phyloP scores from a whole-genome alignment of 345 rosid species.

The Rhodamnia rubescens region DNA sequence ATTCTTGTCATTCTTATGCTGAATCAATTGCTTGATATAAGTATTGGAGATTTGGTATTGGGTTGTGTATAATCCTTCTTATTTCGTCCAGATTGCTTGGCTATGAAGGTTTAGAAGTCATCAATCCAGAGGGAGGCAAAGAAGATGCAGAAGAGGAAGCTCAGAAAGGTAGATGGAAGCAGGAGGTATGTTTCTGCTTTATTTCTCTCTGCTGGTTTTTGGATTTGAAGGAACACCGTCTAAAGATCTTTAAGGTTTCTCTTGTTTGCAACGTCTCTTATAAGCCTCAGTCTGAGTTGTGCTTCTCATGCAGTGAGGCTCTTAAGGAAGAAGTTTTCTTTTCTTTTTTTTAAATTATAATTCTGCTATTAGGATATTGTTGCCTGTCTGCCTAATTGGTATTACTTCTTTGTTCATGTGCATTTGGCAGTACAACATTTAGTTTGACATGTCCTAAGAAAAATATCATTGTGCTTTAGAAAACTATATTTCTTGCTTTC shows the following conservation, averaged over 20 bases:
- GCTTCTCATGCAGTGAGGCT: neutral
- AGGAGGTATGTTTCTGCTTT: constrained; percentile 37
- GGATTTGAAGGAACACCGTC: neutral
- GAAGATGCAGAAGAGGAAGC: constrained; percentile 97
- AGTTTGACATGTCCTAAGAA: neutral
- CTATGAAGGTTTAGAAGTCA: constrained; percentile 82
- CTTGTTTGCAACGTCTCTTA: neutral
- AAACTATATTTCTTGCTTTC: neutral
- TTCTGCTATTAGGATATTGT: neutral
- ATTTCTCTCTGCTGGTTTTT: neutral
- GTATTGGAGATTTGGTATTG: neutral
- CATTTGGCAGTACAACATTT: neutral
- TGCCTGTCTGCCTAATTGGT: neutral
- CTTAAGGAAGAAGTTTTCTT: neutral
- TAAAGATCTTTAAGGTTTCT: neutral
- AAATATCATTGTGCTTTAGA: neutral
- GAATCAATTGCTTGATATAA: neutral
- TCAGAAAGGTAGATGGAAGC: constrained; percentile 82
- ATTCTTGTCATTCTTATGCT: neutral
- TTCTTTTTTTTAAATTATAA: neutral
- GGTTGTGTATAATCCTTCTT: neutral
- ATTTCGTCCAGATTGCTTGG: constrained; percentile 29
- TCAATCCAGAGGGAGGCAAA: constrained; percentile 90
- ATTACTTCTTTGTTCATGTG: neutral
- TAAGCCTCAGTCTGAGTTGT: neutral